Evolutionary conservation across 768 basidiomycete species (phyloP), one percentile per base, ranked within the genome.

Genomic region (Serendipita sp.): DNA sequence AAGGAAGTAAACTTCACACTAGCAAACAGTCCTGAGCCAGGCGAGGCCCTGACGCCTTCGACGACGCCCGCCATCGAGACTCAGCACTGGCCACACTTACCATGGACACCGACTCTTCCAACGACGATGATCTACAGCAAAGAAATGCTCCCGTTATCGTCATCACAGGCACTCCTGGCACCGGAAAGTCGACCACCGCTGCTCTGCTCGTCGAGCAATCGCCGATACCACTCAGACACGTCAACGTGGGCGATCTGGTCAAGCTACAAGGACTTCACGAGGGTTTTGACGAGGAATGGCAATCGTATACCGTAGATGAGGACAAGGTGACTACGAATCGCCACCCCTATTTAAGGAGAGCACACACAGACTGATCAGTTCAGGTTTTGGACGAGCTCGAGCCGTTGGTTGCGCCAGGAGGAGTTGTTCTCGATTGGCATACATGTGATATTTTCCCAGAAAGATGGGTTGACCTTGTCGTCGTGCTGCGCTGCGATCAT

Each of bases 131-230:
- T 16, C 43, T 23, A 44, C 27, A n/a, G 8, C 55, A 60, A 34
- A 27, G 36, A 34, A 60, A 10, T 27, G 48, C 44, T 13, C 69
- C 69, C n/a, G 73, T 71, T 60, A 88, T 94, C 70, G 72, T 94
- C 68, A 83, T 94, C 69, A 94, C 91, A 46, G 92, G 91, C 66
- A 93, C 91, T 15, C 91, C 91, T 10, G 91, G 91, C n/a, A 94
- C 92, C 40, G 94, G 92, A 64, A 99, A 99, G 73, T 88, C 95
- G 2, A 93, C 92, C 0, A 91, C 91, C 74, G 90, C 93, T 1
- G 81, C 88, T 65, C 77, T 92, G n/a, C 81, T 98, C 50, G 82
- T 78, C 23, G 79, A 83, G 44, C 81, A 88, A 65, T 86, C 88
- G 0, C 81, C 83, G 3, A 68, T 86, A 1, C 83, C 85, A 0